Evolutionary conservation across 2,329 filamentous ascomycete genomes (phyloP), one percentile per base, ranked within the genome.

Genomic region (Ambrosiella cleistominuta): DNA sequence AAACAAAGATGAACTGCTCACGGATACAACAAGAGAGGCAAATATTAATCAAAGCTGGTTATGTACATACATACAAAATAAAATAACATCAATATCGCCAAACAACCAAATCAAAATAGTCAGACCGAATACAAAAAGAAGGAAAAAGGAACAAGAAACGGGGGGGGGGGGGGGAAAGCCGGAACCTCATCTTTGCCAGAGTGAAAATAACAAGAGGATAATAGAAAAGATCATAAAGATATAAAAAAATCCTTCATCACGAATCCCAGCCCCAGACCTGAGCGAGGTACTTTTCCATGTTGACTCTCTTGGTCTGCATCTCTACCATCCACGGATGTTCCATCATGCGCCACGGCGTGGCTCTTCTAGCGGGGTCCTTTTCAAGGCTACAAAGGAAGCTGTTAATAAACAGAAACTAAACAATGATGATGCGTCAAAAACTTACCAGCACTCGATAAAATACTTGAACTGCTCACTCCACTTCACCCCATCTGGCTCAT

Each of bases 381-480:
- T 98, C 93, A 60, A 98, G 79, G 73, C 93, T 97, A 63, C 50
- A 38, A 12, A 12, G 12, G 38, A 15, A 39, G 15, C 2, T 54
- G 47, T 61, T 52, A 49, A 64, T 63, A 37, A 38, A 44, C 11
- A n/a, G 37, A 2, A 35, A 27, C 5, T n/a, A 45, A 55, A 80
- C 83, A 15, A 35, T 12, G 37, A 42, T n/a, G 17, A 12, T 19
- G 7, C 9, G 19, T 15, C 15, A 11, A 12, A 15, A 58, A 83
- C 88, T 68, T 80, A 97, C 91, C 93, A 97, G 80, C 90, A 96
- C 72, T 96, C 90, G 65, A 98, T 96, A 66, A 98, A 98, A 69
- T 96, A 96, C 70, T 98, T 98, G 72, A 98, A 97, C 67, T 87
- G 95, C 65, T 94, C 87, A 64, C 87, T 95, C 93, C 93, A 98